phyloP scores from a whole-genome alignment of 805 yeast genomes.

The Candida pini region DNA sequence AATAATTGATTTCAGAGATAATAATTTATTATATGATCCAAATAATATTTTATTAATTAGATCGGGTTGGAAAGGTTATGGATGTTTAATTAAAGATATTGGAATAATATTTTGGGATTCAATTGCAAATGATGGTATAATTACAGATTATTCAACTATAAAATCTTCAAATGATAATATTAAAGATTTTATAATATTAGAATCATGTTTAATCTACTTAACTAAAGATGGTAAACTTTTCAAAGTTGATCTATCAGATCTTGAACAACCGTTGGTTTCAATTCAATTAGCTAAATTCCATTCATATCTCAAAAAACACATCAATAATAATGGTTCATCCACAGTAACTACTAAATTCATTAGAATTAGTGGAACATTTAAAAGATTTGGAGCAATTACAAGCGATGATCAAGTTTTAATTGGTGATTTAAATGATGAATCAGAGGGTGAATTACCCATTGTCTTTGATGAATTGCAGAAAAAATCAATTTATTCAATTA shows the following conservation, averaged over 20 bases:
- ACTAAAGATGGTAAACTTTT: slow-evolving; percentile 37
- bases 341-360: slow-evolving; percentile 31
- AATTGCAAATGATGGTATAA: slow-evolving; percentile 33
- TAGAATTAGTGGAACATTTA: slow-evolving; percentile 51
- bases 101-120: slow-evolving; percentile 59
- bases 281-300: too few species aligned
- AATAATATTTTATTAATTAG: slow-evolving; percentile 38
- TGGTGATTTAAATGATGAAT: slow-evolving; percentile 30
- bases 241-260: slow-evolving; percentile 28
- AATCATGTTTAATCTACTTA: slow-evolving; percentile 46
- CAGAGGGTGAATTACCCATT: slow-evolving; percentile 28
- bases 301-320: too few species aligned
- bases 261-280: too few species aligned
- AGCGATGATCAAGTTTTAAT: slow-evolving; percentile 41
- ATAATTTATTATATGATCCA: slow-evolving; percentile 3
- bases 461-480: slow-evolving; percentile 39
- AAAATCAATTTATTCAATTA: slow-evolving; percentile 46
- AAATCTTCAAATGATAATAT: slow-evolving; percentile 30
- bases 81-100: slow-evolving; percentile 39
- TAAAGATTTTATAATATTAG: slow-evolving; percentile 52
- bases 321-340: slow-evolving; percentile 24
- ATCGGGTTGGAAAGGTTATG: slow-evolving; percentile 66
- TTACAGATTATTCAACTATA: slow-evolving; percentile 30
- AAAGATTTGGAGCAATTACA: slow-evolving; percentile 50
- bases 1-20: slow-evolving; percentile 28